Evolutionary conservation across 2,329 filamentous ascomycete genomes (phyloP).

Genomic region (Nannizziopsis barbatae): DNA sequence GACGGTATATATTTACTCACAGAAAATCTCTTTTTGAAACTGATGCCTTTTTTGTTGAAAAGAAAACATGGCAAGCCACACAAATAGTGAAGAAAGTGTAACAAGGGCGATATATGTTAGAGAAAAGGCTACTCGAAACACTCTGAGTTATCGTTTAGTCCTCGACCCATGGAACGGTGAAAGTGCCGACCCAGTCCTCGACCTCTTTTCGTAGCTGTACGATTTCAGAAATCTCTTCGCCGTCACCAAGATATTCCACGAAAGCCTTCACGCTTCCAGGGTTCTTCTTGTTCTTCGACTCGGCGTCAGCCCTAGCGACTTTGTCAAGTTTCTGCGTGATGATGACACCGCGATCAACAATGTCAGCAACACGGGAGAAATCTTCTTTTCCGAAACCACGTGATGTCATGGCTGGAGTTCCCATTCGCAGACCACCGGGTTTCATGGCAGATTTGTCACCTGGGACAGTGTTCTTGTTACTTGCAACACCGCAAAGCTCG

Average conservation of each 20-base stretch:
- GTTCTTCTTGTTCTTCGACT: constrained; percentile 77
- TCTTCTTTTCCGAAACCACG: constrained; percentile 83
- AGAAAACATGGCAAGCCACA: too few relatives aligned
- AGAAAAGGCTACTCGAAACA: background rate
- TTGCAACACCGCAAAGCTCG: constrained; percentile 87
- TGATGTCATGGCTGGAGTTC: constrained; percentile 94
- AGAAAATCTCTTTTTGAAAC: too few relatives aligned
- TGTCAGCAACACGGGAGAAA: constrained; percentile 74
- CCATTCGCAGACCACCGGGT: constrained; percentile 85
- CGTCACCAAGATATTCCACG: constrained; percentile 73
- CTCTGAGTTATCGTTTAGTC: constrained; percentile 45
- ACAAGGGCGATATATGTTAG: background rate
- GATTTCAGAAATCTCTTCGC: constrained; percentile 72
- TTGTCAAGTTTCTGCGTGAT: constrained; percentile 72
- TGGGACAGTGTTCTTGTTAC: constrained; percentile 98
- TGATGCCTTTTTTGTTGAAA: too few relatives aligned
- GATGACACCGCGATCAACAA: constrained; percentile 70
- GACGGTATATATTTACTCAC: too few relatives aligned
- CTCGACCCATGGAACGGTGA: constrained; percentile 73
- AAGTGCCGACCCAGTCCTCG: constrained; percentile 71
- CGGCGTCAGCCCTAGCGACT: constrained; percentile 55
- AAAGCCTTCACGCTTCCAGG: constrained; percentile 99
- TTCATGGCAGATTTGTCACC: constrained; percentile 89
- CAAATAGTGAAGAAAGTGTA: background rate
- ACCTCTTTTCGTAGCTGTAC: constrained; percentile 81